Conservation (phyloP, 345 rosid species). For the Clarkia xantiana region DNA sequence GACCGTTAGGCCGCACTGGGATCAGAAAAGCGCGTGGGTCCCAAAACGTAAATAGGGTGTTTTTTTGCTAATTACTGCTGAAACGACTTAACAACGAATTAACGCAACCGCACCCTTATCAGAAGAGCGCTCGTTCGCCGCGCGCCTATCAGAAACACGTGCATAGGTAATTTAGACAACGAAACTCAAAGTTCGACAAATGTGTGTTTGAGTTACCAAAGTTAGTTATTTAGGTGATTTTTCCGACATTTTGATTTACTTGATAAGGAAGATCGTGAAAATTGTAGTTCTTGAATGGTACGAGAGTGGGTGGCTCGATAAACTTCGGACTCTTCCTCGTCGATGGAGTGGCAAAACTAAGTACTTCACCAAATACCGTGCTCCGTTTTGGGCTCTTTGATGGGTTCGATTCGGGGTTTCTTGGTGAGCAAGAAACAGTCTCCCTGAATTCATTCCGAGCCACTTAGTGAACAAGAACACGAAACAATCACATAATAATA, state of each 20-base stretch:
- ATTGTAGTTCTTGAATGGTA: conserved; percentile 9
- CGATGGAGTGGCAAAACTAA: conserved; percentile 34
- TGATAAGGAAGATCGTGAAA: conserved; percentile 17
- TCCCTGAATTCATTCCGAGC: conserved; percentile 17
- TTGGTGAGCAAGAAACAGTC: conserved; percentile 14
- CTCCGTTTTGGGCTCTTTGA: conserved; percentile 15
- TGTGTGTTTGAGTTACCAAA: too few relatives aligned
- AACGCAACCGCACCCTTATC: too few relatives aligned
- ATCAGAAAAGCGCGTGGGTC: too few relatives aligned
- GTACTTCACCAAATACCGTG: conserved; percentile 19
- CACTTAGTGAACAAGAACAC: background rate
- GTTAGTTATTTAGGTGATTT: too few relatives aligned
- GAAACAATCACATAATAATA: background rate
- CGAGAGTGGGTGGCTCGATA: conserved; percentile 12
- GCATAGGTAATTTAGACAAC: too few relatives aligned
- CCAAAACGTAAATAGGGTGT: too few relatives aligned
- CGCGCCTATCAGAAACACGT: too few relatives aligned
- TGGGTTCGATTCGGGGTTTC: conserved; percentile 15
- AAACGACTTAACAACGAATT: too few relatives aligned
- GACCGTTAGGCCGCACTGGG: too few relatives aligned
- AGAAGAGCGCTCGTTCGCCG: too few relatives aligned
- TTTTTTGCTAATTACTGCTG: too few relatives aligned
- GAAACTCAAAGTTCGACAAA: too few relatives aligned
- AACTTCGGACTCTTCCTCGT: conserved; percentile 11
- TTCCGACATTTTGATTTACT: conserved; percentile 30